Conservation (phyloP, 2,329 filamentous ascomycete species). For the Fusarium torulosum region DNA sequence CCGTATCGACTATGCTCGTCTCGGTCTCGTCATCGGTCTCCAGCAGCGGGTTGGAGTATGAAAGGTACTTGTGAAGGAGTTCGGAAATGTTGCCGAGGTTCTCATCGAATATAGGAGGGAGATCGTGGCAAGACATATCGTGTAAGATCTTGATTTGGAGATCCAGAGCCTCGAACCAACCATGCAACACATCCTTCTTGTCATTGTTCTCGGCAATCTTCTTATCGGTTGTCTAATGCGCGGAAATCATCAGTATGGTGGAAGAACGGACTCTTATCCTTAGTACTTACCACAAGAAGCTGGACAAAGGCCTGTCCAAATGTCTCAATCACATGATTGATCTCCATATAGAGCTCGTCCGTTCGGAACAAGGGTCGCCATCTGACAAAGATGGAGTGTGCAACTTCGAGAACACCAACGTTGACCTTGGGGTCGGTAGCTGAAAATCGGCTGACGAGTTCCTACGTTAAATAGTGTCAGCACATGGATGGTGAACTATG, state of each 20-base stretch:
- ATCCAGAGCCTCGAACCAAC: conserved; percentile 87
- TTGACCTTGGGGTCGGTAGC: conserved; percentile 86
- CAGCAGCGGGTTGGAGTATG: conserved; percentile 86
- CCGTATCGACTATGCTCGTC: conserved; percentile 83
- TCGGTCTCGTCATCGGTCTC: conserved; percentile 91
- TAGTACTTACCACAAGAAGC: conserved; percentile 74
- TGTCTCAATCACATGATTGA: conserved; percentile 91
- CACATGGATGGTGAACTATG: not conserved
- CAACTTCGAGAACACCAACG: conserved; percentile 94
- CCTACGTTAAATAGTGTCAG: conserved; percentile 59
- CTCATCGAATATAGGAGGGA: conserved; percentile 94
- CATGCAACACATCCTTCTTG: conserved; percentile 79
- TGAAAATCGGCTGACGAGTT: conserved; percentile 89
- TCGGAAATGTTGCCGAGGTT: conserved; percentile 81
- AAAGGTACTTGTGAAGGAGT: conserved; percentile 91
- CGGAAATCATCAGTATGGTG: conserved; percentile 31
- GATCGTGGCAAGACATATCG: conserved; percentile 96
- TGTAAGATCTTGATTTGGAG: conserved; percentile 92
- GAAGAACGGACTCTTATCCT: not conserved
- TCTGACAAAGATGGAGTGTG: conserved; percentile 96
- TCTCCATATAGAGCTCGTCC: conserved; percentile 92
- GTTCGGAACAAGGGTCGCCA: conserved; percentile 96
- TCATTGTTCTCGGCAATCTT: conserved; percentile 80
- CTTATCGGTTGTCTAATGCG: conserved; percentile 71
- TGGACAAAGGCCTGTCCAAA: conserved; percentile 88